Evolutionary conservation across 495 filamentous ascomycete species (phyloP).

Genomic region (Aspergillus steynii): DNA sequence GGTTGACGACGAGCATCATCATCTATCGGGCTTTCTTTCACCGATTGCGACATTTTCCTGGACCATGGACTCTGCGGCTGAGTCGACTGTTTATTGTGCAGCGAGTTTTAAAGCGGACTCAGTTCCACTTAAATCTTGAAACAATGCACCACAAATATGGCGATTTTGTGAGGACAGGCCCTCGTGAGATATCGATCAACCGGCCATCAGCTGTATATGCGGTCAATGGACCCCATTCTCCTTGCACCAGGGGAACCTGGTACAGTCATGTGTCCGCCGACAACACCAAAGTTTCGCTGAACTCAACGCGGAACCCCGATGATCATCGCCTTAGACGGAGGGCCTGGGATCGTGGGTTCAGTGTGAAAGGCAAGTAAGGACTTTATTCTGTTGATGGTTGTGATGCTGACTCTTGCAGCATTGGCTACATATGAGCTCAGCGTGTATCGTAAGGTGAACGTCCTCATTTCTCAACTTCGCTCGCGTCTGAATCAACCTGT

Average conservation of each 20-base stretch:
- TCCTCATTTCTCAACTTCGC: slow-evolving; percentile 15
- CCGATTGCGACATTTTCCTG: no score
- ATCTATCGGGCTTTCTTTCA: no score
- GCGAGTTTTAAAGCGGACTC: neutral
- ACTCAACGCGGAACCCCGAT: slow-evolving; percentile 29
- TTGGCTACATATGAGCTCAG: no score
- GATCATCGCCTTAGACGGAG: slow-evolving; percentile 36
- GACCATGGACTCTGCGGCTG: no score
- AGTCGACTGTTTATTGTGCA: no score
- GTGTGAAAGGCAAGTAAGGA: no score
- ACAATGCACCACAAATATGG: slow-evolving; percentile 10
- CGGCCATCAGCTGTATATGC: slow-evolving; percentile 22
- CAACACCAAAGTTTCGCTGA: slow-evolving; percentile 20
- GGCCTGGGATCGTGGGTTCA: slow-evolving; percentile 30
- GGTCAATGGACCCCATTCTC: slow-evolving; percentile 25
- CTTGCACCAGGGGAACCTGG: slow-evolving; percentile 33
- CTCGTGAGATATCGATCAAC: slow-evolving; percentile 38
- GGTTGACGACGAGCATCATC: no score
- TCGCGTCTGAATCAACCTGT: slow-evolving; percentile 8
- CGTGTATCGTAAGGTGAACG: slow-evolving; percentile 8
- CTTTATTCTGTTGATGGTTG: no score
- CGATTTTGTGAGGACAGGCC: slow-evolving; percentile 17
- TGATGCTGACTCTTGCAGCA: no score
- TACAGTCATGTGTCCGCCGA: slow-evolving; percentile 34
- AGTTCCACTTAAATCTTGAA: slow-evolving; percentile 12